A percentile compares a stretch with the other conserved stretches of the same genome.
Conservation (phyloP, 2,329 filamentous ascomycete species). For the Talaromyces albobiverticillius region DNA sequence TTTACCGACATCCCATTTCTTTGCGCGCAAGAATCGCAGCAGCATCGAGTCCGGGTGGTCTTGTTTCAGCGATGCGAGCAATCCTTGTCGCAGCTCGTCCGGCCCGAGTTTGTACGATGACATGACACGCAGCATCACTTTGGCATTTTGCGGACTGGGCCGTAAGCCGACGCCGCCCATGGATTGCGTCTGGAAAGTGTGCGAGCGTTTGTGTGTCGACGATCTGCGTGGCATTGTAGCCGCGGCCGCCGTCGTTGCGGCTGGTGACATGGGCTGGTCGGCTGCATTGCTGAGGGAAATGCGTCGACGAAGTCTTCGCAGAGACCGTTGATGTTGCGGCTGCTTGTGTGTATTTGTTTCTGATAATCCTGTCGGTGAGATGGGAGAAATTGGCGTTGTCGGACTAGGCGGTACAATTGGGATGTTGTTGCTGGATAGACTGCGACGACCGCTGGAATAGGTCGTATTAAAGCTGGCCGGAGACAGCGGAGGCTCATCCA, state of each 20-base stretch:
- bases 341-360: background rate
- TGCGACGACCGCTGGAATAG: constrained; percentile 4
- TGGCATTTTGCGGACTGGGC: constrained; percentile 52
- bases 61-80: constrained; percentile 89
- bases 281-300: constrained; percentile 11
- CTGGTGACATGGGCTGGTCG: background rate
- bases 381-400: constrained; percentile 1
- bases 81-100: constrained; percentile 70
- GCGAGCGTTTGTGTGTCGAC: constrained; percentile 11
- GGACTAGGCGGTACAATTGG: background rate
- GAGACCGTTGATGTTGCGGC: constrained; percentile 4
- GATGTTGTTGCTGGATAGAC: constrained; percentile 5
- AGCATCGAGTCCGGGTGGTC: constrained; percentile 85
- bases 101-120: constrained; percentile 62
- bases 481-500: constrained; percentile 10
- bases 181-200: constrained; percentile 19
- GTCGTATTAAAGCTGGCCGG: constrained; percentile 13
- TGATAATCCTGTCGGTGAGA: background rate
- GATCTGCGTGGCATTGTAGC: constrained; percentile 1
- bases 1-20: constrained; percentile 90
- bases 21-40: constrained; percentile 74
- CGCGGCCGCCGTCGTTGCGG: background rate
- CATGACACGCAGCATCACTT: constrained; percentile 76
- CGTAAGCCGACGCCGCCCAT: constrained; percentile 28
- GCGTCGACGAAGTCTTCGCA: constrained; percentile 9